Evolutionary conservation across 2,329 filamentous ascomycete genomes (phyloP).

Genomic region (Penicillium sp.): DNA sequence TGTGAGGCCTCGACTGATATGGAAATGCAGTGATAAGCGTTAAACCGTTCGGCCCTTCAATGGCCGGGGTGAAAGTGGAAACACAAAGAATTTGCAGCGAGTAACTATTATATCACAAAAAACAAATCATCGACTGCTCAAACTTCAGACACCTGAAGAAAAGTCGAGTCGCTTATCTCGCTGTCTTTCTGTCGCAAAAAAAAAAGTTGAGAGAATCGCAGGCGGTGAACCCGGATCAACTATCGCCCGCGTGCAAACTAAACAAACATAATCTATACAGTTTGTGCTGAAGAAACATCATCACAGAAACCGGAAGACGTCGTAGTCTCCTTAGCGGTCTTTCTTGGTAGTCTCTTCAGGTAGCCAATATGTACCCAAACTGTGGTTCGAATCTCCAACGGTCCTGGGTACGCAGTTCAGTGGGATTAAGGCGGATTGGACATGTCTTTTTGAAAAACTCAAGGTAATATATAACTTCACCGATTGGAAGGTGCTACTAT

Average conservation of each 20-base stretch:
- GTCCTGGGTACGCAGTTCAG: background rate
- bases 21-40: conserved; percentile 10
- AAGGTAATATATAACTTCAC: fast-evolving
- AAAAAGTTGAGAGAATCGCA: conserved; percentile 16
- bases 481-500: background rate
- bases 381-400: background rate
- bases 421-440: background rate
- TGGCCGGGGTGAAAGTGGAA: background rate
- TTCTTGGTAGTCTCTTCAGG: too few relatives aligned
- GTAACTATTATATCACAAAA: background rate
- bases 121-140: conserved; percentile 1
- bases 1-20: conserved; percentile 6
- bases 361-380: too few relatives aligned
- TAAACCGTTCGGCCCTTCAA: conserved; percentile 3
- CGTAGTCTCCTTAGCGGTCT: too few relatives aligned
- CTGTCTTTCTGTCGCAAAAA: conserved; percentile 13
- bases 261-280: conserved; percentile 17
- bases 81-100: background rate
- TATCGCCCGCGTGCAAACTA: conserved; percentile 15
- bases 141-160: conserved; percentile 7
- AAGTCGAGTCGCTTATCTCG: conserved; percentile 9
- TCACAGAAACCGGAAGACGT: too few relatives aligned
- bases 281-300: background rate
- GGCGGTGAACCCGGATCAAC: conserved; percentile 14
- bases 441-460: background rate